A percentile compares a stretch with the other conserved stretches of the same genome.
Conservation (phyloP, 2,329 filamentous ascomycete genomes). For the Colletotrichum tabaci region DNA sequence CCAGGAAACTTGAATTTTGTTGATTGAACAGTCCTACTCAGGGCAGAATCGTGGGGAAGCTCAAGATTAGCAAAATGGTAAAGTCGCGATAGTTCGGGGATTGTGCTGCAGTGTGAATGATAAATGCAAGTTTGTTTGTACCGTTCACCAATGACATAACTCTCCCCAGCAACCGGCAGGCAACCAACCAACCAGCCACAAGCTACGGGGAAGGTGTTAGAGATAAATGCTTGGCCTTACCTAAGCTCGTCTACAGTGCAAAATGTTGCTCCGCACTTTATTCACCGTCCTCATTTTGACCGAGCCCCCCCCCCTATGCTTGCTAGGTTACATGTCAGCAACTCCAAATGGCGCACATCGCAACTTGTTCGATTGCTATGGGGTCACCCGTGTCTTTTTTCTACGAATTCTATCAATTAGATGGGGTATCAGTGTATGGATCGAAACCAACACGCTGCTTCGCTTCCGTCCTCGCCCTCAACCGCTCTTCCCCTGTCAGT, state of each 20-base stretch:
- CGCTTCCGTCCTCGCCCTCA: conserved; percentile 61
- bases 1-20: not conserved
- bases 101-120: conserved; percentile 6
- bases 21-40: not conserved
- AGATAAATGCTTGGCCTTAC: not conserved
- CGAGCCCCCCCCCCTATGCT: not conserved
- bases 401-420: conserved; percentile 27
- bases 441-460: conserved; percentile 69
- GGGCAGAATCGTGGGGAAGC: not conserved
- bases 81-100: not conserved
- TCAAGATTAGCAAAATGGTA: not conserved
- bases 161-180: conserved; percentile 36
- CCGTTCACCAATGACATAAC: conserved; percentile 38
- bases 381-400: not conserved
- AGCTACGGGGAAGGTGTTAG: conserved; percentile 5
- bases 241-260: not conserved
- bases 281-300: not conserved
- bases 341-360: not conserved
- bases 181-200: conserved; percentile 12
- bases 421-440: conserved; percentile 64
- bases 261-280: not conserved
- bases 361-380: not conserved
- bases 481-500: conserved; percentile 61
- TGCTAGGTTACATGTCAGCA: not conserved
- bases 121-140: conserved; percentile 13